Evolutionary conservation across 2,329 filamentous ascomycete species (phyloP).

Genomic region (Xylaria sp.): DNA sequence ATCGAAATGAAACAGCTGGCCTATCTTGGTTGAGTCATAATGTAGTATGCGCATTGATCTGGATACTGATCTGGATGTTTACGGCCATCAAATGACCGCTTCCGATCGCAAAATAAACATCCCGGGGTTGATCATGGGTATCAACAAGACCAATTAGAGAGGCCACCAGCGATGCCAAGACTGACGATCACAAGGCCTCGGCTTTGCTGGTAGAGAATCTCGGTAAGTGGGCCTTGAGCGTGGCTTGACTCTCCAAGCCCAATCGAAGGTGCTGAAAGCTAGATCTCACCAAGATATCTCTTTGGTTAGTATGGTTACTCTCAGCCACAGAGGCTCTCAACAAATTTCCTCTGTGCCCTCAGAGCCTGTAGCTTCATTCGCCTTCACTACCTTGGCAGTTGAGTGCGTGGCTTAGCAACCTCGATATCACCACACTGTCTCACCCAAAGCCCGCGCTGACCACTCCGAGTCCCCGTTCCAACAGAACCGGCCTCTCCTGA

Average conservation of each 20-base stretch:
- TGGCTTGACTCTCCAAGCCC: conserved; percentile 21
- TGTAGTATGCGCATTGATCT: conserved; percentile 14
- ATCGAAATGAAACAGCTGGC: conserved; percentile 28
- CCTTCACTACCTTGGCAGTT: not conserved
- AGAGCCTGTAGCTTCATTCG: not conserved
- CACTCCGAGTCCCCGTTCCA: not conserved
- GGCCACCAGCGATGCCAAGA: conserved; percentile 19
- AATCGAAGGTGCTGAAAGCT: not conserved
- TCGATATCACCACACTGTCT: conserved; percentile 21
- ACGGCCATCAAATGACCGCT: conserved; percentile 24
- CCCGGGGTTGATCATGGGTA: conserved; percentile 22
- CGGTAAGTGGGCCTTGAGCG: conserved; percentile 14
- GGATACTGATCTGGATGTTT: conserved; percentile 14
- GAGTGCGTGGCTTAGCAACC: conserved; percentile 19
- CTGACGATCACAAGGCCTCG: conserved; percentile 21
- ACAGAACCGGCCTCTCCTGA: not conserved
- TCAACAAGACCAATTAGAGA: conserved; percentile 22
- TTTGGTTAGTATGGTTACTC: not conserved
- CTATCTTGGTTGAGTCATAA: conserved; percentile 4
- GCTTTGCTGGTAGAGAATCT: conserved; percentile 2
- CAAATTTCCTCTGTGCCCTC: not conserved
- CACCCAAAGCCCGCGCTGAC: conserved; percentile 6
- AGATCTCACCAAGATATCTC: not conserved
- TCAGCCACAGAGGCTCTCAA: conserved; percentile 20
- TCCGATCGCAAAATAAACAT: conserved; percentile 4